Evolutionary conservation across 2,329 filamentous ascomycete genomes (phyloP), one percentile per base, ranked within the genome.

Genomic region (Pezicula carpinea): DNA sequence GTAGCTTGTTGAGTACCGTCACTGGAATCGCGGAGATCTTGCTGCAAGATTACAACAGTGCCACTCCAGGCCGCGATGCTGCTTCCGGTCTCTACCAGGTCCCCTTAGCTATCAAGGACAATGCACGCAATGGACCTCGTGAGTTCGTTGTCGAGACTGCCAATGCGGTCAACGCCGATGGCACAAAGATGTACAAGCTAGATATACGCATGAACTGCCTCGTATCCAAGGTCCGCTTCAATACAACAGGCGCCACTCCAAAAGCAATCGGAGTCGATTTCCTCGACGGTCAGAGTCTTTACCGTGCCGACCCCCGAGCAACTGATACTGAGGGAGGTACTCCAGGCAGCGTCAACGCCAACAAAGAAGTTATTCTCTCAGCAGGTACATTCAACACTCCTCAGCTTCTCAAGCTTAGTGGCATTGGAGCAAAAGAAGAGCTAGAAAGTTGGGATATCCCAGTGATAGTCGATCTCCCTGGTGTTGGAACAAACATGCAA

Each of bases 401-500:
- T 4, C 67, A 71, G 51, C 58, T 73, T 41, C 65, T 73, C n/a
- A 70, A 72, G 58, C 63, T 71, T 10, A 68, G 64, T 26, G 71
- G 70, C 22, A 56, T 73, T 39, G 70, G 71, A 1, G 64, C 66
- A 13, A 56, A 53, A 10, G 59, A 50, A 2, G 66, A 70, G 56
- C 63, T 71, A 4, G 26, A 55, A 21, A 50, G 53, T 19, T 53
- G 74, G 54, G 61, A 66, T 23, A 80, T 83, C 49, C 61, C 67
- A 3, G 66, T 80, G 5, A 54, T 81, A 31, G 63, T 65, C 3
- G 70, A 84, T 57, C 68, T 80, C 1, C 80, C 79, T 0, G 47
- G 47, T 18, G 80, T 86, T n/a, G 82, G 81, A 35, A 71, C 67
- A 29, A 82, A 83, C 62, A 66, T 82, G 2, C 69, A 76, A 57